Evolutionary conservation across 768 basidiomycete species (phyloP).

Genomic region (Agrocybe pediades): DNA sequence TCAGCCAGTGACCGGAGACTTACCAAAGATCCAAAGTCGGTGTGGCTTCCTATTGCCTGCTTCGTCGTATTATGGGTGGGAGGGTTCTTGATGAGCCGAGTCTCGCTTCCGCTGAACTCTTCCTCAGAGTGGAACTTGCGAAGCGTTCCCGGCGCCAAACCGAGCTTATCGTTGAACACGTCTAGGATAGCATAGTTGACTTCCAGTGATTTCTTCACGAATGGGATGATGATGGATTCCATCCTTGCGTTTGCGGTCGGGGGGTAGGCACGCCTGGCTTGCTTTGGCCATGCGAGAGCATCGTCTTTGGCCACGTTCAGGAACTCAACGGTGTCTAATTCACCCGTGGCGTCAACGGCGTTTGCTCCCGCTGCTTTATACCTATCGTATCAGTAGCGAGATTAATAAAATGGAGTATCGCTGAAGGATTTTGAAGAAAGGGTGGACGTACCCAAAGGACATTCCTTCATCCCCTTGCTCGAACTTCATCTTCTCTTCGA

Average conservation of each 20-base stretch:
- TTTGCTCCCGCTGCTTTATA: slow-evolving; percentile 69
- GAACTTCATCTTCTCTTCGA: slow-evolving; percentile 59
- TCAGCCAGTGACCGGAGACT: slow-evolving; percentile 28
- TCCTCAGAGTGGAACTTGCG: slow-evolving; percentile 40
- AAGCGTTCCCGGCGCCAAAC: slow-evolving; percentile 51
- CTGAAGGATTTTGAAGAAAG: not conserved
- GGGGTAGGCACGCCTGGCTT: slow-evolving; percentile 60
- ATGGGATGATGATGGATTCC: slow-evolving; percentile 49
- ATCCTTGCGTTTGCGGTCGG: slow-evolving; percentile 51
- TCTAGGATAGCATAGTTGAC: slow-evolving; percentile 54
- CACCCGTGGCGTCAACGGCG: slow-evolving; percentile 61
- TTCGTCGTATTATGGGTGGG: slow-evolving; percentile 36
- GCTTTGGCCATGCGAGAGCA: slow-evolving; percentile 56
- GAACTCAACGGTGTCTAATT: slow-evolving; percentile 59
- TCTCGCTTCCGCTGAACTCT: slow-evolving; percentile 58
- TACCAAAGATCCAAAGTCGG: slow-evolving; percentile 74
- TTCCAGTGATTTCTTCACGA: slow-evolving; percentile 57
- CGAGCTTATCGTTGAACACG: slow-evolving; percentile 59
- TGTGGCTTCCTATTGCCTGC: slow-evolving; percentile 63
- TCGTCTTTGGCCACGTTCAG: slow-evolving; percentile 74
- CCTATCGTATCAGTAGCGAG: slow-evolving; percentile 19
- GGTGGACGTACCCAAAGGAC: slow-evolving; percentile 35
- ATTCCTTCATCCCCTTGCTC: slow-evolving; percentile 55
- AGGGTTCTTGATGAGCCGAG: slow-evolving; percentile 54
- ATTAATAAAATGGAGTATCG: not conserved